Conservation (phyloP, 1,284 basidiomycete species). For the Boletellus dicymbophilus region DNA sequence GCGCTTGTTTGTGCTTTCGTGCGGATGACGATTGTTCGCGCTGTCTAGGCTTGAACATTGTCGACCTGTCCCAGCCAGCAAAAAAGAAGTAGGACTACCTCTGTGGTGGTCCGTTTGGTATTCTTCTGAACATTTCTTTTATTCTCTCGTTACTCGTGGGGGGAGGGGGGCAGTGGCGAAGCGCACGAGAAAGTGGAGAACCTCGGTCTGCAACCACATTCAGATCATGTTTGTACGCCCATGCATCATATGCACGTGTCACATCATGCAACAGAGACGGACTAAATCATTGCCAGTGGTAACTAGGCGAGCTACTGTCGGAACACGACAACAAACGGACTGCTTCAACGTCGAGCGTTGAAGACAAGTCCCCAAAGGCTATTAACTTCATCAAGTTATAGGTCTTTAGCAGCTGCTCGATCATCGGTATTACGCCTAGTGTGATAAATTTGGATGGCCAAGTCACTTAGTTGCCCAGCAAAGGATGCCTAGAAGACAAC, state of each 20-base stretch:
- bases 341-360: too few species aligned
- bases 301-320: too few species aligned
- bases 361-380: too few species aligned
- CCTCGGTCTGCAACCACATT: slow-evolving; percentile 4
- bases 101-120: too few species aligned
- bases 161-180: too few species aligned
- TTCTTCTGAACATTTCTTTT: too few species aligned
- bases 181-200: slow-evolving; percentile 3
- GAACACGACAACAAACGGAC: too few species aligned
- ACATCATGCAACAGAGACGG: slow-evolving; percentile 13
- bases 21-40: slow-evolving; percentile 1
- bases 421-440: too few species aligned
- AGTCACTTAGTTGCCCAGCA: slow-evolving; percentile 22
- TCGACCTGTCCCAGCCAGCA: slow-evolving; percentile 62
- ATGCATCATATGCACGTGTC: slow-evolving; percentile 20
- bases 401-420: too few species aligned
- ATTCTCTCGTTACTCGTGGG: not conserved
- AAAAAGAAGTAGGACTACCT: slow-evolving; percentile 81
- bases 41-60: slow-evolving; percentile 58
- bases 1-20: not conserved
- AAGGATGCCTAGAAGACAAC: slow-evolving; percentile 22
- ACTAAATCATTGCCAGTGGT: too few species aligned
- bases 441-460: too few species aligned
- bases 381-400: too few species aligned
- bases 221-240: slow-evolving; percentile 24